A percentile compares a stretch with the other conserved stretches of the same genome.
Evolutionary conservation across 176 grass and related monocot genomes (phyloP).

Genomic region (Stipa capillata): DNA sequence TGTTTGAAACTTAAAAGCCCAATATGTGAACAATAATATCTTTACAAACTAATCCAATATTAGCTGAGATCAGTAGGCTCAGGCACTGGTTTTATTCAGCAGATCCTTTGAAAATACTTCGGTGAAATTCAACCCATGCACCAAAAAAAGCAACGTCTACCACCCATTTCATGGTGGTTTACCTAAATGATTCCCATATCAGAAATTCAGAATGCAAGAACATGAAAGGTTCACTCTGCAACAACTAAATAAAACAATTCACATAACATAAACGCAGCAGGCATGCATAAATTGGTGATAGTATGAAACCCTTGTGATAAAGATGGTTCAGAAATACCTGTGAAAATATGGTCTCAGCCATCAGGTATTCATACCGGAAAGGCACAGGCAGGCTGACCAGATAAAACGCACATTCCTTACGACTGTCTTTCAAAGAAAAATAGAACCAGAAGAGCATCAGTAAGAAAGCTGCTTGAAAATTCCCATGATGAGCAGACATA

Average conservation of each 20-base stretch:
- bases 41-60: not conserved
- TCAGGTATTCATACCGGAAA: constrained; percentile 94
- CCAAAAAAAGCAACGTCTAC: not conserved
- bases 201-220: not conserved
- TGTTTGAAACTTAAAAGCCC: not conserved
- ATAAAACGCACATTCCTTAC: constrained; percentile 98
- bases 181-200: not conserved
- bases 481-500: not conserved
- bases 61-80: not conserved
- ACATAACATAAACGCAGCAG: not conserved
- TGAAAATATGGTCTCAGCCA: constrained; percentile 99
- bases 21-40: not conserved
- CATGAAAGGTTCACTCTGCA: not conserved
- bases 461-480: constrained; percentile 4
- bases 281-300: not conserved
- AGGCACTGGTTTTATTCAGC: not conserved
- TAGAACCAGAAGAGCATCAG: constrained; percentile 30
- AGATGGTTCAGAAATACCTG: constrained; percentile 51
- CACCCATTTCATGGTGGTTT: not conserved
- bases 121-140: not conserved
- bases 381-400: constrained; percentile 84
- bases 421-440: constrained; percentile 90
- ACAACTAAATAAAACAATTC: not conserved
- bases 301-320: not conserved
- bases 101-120: not conserved